Evolutionary conservation across 306 rosid species (phyloP).

Genomic region (Mimosa bimucronata): DNA sequence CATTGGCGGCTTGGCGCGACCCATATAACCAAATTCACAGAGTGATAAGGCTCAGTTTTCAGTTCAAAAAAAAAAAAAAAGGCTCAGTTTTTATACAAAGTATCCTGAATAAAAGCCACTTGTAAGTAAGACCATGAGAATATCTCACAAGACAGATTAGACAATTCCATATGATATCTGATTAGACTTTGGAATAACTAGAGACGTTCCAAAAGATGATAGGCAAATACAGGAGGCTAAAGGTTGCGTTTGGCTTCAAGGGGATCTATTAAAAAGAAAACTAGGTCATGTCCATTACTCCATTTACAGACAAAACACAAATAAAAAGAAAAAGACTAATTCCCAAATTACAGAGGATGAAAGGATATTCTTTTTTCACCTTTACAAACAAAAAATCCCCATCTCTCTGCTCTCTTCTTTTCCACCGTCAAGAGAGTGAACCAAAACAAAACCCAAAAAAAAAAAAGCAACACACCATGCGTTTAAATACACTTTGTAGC

Average conservation of each 20-base stretch:
- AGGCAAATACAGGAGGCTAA: not conserved
- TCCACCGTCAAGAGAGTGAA: slow-evolving; percentile 10
- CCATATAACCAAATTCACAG: too few relatives aligned
- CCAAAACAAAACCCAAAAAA: too few relatives aligned
- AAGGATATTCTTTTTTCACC: slow-evolving; percentile 32
- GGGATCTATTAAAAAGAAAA: slow-evolving; percentile 44
- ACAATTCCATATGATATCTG: not conserved
- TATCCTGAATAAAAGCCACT: not conserved
- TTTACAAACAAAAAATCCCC: not conserved
- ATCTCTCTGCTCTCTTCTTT: slow-evolving; percentile 9
- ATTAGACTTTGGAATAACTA: not conserved
- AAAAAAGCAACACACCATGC: too few relatives aligned
- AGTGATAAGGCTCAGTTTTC: too few relatives aligned
- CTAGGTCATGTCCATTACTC: slow-evolving; percentile 36
- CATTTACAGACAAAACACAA: slow-evolving; percentile 30
- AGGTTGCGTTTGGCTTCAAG: slow-evolving; percentile 31
- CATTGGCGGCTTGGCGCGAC: too few relatives aligned
- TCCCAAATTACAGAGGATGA: not conserved
- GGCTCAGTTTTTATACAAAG: too few relatives aligned
- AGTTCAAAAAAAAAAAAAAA: too few relatives aligned
- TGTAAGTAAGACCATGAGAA: too few relatives aligned
- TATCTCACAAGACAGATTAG: not conserved
- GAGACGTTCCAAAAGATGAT: not conserved
- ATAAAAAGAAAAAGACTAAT: not conserved
- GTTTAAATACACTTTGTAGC: not conserved